Base-by-base conservation (phyloP, 1,139 yeast species). In the Candida frijolesensis region DNA sequence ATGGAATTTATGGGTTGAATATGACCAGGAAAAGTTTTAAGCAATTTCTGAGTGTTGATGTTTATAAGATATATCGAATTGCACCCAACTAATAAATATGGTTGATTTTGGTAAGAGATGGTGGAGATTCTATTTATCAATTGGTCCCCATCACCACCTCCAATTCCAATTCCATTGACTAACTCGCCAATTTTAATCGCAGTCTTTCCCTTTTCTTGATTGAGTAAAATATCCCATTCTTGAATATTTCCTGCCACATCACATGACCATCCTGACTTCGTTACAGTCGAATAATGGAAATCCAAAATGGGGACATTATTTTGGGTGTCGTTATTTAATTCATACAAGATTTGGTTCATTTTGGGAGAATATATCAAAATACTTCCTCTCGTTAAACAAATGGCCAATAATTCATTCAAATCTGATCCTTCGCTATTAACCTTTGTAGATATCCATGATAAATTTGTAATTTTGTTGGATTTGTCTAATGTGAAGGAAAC, bases 361-460 rank as follows among this genome's bases (percentile, higher is more conserved):
- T 80, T 68, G 4, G 96, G 95, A 1, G 92, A 82, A 62, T 84
- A 90, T 11, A 89, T 63, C 54, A 87, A 68, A 1, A 87, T 69
- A 9, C 80, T 68, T 10, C 96, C 96, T 47, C 79, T 81, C 48
- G 82, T 83, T 54, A 88, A 76, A 45, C 92, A 89, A 44, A 89
- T 61, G 4, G 87, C 84, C 34, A 90, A 69, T 27, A 52, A 40
- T 19, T 51, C 50, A 11, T 82, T 65, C 45, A 70, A 68, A 30
- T 70, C 71, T 9, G 44, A 33, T 61, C 14, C 34, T 30, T 30
- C 29, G 12, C 4, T 38, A 27, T 39, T 27, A 59, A 60, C 38
- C 5, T 12, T 18, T n/a, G 77, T 55, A 2, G 70, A 61, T 8
- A 79, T 72, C 96, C 96, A 89, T 25, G 74, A 61, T 50, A 89